A percentile compares a stretch with the other conserved stretches of the same genome.
These are phyloP conservation scores for Sphenostylis stenocarpa DNA, from an alignment of 306 rosid genomes.

Conservation along the genomic window DNA sequence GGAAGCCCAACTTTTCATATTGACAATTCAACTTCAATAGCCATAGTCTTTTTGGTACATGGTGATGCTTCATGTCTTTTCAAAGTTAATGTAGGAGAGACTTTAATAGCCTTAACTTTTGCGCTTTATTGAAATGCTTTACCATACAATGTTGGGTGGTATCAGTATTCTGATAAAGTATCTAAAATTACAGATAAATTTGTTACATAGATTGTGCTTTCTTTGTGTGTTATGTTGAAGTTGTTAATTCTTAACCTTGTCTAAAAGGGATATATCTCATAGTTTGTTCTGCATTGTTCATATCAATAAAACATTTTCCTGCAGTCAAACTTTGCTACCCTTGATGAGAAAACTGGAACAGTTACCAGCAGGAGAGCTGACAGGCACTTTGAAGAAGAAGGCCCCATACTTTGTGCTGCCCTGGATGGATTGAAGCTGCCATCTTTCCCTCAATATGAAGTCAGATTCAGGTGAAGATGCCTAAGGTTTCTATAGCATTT, in stretches of 20 bases:
- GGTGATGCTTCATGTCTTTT: neutral
- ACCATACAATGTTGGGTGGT: neutral
- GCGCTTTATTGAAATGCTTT: neutral
- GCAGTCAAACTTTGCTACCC: conserved; percentile 91
- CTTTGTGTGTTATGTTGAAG: conserved; percentile 1
- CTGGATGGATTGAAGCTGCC: conserved; percentile 90
- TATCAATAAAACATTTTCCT: conserved; percentile 25
- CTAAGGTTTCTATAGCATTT: conserved; percentile 31
- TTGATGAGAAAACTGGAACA: conserved; percentile 82
- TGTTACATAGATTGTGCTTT: neutral
- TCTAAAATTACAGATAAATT: neutral
- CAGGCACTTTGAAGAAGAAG: conserved; percentile 96
- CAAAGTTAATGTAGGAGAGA: neutral
- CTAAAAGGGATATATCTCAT: neutral
- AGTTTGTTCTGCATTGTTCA: conserved; percentile 8
- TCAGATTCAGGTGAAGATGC: conserved; percentile 84
- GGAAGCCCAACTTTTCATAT: too few species aligned
- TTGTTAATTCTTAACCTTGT: neutral
- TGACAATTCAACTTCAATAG: too few species aligned
- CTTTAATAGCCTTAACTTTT: neutral
- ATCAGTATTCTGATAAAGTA: neutral
- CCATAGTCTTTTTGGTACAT: neutral
- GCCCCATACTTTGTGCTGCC: conserved; percentile 87
- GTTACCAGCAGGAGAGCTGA: conserved; percentile 91
- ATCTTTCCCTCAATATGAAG: conserved; percentile 87